Evolutionary conservation across 2,329 filamentous ascomycete genomes (phyloP), one percentile per base, ranked within the genome.

Genomic region (Tolypocladium sp.): DNA sequence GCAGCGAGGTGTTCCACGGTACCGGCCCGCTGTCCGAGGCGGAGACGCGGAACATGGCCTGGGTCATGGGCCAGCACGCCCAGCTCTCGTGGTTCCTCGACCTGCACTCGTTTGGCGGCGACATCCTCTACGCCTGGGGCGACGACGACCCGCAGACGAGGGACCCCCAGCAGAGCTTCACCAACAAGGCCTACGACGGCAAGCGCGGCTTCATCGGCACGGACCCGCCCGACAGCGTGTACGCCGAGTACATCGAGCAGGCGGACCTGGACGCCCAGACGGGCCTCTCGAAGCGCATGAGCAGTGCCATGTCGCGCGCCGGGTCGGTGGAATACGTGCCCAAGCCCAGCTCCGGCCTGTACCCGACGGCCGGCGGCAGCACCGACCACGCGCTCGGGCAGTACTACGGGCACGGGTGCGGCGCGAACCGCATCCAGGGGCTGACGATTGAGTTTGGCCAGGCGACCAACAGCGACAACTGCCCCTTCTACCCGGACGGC

Each of bases 31-130:
- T 78, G 57, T 85, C 82, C 0, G 82, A 86, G 70, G 72, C 82
- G 0, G 83, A 86, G 71, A 79, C 81, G 2, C 73, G 79, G 67
- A 82, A 77, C 65, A 74, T 83, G 59, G 78, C 77, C 60, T 83
- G 79, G 71, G 68, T 82, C 9, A 71, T 84, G 66, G 75, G 80
- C 63, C 72, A 74, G 35, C 80, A 78, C 68, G 68, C 72, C 55
- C 76, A 76, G 52, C 70, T 85, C 53, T 74, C 78, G 35, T 85
- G 82, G 81, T 83, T 82, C 67, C 70, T 84, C 60, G 83, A 86
- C 62, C 73, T 85, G 52, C 83, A 86, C 73, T 83, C 81, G 1
- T 79, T 74, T 35, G 73, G 75, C 0, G 80, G 79, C 2, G 61
- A 77, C 38, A 72, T 86, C 22, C 69, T 85, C 17, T 84, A 84